phyloP scores from a whole-genome alignment of 106 monocot genomes.

The Dendrobium chrysotoxum region DNA sequence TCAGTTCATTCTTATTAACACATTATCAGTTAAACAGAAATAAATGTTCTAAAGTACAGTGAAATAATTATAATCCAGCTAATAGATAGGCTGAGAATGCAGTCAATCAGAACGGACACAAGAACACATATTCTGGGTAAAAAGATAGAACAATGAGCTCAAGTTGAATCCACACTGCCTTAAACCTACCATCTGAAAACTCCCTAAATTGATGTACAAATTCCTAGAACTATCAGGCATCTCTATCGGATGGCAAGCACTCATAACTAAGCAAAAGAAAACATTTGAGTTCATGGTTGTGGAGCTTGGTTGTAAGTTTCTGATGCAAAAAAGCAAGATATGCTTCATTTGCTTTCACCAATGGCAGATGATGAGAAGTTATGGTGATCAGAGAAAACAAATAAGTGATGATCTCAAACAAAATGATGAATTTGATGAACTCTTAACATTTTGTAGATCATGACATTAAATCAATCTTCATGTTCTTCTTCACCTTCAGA shows the following conservation, averaged over 20 bases:
- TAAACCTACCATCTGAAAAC: not conserved
- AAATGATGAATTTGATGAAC: not conserved
- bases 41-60: not conserved
- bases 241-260: not conserved
- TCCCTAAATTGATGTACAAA: constrained; percentile 1
- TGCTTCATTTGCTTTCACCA: not conserved
- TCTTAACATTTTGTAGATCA: not conserved
- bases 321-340: not conserved
- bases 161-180: not conserved
- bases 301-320: not conserved
- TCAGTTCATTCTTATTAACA: not conserved
- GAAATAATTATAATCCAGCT: not conserved
- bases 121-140: not conserved
- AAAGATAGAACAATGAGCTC: not conserved
- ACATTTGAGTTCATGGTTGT: not conserved
- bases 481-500: constrained; percentile 62
- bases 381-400: not conserved
- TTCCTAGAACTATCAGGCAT: not conserved
- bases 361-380: not conserved
- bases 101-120: not conserved
- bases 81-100: not conserved
- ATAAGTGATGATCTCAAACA: not conserved
- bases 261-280: not conserved
- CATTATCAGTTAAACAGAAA: not conserved
- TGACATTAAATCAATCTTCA: constrained; percentile 32